These are phyloP conservation scores for Phtheirospermum japonicum DNA, from an alignment of 257 asterid species.

Conservation along the genomic window DNA sequence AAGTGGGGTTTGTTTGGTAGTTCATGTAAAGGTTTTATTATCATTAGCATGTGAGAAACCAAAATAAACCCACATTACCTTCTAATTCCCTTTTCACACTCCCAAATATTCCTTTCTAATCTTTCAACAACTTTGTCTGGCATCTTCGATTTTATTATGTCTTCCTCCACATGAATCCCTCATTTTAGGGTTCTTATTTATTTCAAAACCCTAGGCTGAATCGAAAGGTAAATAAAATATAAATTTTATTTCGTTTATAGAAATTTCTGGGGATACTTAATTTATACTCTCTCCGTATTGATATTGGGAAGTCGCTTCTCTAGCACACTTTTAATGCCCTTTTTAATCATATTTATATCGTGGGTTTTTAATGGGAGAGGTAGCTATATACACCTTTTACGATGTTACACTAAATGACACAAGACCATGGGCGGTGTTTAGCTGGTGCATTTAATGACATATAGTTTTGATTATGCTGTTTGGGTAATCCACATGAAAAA, in stretches of 20 bases:
- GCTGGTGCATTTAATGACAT: constrained; percentile 43
- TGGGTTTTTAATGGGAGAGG: neutral
- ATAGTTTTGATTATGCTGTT: constrained; percentile 11
- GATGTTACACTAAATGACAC: constrained; percentile 44
- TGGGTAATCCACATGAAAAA: neutral
- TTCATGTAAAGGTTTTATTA: constrained; percentile 16
- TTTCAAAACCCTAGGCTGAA: constrained; percentile 79
- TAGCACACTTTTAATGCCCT: too few species aligned
- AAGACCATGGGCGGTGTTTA: constrained; percentile 43
- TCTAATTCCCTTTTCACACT: constrained; percentile 77
- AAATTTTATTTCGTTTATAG: constrained; percentile 8
- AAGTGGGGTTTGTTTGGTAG: constrained; percentile 34
- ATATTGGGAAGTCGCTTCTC: too few species aligned
- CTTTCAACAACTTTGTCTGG: constrained; percentile 77
- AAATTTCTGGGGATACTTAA: neutral
- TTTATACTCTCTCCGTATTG: too few species aligned
- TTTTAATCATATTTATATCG: neutral
- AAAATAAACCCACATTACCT: constrained; percentile 65
- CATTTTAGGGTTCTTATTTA: constrained; percentile 21
- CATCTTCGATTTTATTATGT: constrained; percentile 72
- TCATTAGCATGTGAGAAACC: constrained; percentile 45
- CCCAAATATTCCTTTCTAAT: constrained; percentile 83
- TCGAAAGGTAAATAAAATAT: constrained; percentile 7
- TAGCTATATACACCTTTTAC: constrained; percentile 33
- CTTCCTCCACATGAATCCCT: constrained; percentile 57